Evolutionary conservation across 2,329 filamentous ascomycete species (phyloP), one percentile per base, ranked within the genome.

Genomic region (Lachnellula subtilissima): DNA sequence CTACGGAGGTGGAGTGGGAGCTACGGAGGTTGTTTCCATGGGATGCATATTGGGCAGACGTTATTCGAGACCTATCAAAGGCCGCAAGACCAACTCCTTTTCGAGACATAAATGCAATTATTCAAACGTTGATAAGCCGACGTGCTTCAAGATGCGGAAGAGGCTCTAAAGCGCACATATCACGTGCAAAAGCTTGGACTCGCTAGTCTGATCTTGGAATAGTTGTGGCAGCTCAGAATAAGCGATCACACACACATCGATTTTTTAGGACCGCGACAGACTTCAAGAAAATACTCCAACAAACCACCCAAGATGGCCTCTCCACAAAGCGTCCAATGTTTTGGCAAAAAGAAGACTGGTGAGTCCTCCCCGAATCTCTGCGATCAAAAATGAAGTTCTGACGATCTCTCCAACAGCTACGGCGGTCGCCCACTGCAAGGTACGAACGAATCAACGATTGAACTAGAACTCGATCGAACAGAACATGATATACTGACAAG

Each of bases 311-410:
- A 50, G 53, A 71, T 71, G 70, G 64, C 69, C 86, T 87, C 88
- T 78, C 80, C 86, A 72, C 87, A 89, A 80, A 88, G 85, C 78
- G 88, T 91, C 73, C 91, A 96, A 86, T 96, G 91, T 89, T 97
- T 97, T 89, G 92, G 92, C 87, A 97, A 97, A 88, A 92, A 92
- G 85, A 91, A 89, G 85, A 91, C 65, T 67, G 67, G 67, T 66
- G 66, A 50, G 56, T 51, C 42, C 19, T 32, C 42, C 11, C 45
- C 40, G 45, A 55, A 40, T 45, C n/a, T 42, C 23, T 51, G 49
- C 51, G 36, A 22, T 39, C 15, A 47, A 14, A 35, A 43, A 49
- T 39, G 67, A 64, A 65, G 65, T 71, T 59, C 70, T 73, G 66
- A 72, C 68, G 62, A 64, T 56, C 50, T 59, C 60, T 57, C 70